Conservation (phyloP, 2,329 filamentous ascomycete species). For the Claviceps digitariae region DNA sequence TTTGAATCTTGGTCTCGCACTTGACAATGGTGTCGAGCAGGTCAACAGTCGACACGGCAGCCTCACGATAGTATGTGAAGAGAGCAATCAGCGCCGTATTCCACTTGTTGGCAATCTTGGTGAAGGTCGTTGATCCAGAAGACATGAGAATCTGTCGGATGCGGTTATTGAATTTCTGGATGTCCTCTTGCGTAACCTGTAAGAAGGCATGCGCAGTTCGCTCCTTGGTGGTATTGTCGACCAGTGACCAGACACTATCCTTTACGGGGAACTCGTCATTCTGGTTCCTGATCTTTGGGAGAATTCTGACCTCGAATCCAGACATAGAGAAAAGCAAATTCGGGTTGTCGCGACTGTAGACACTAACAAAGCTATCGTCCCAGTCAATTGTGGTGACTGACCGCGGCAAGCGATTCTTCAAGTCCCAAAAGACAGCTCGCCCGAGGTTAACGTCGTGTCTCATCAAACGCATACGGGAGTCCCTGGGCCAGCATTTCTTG, state of each 20-base stretch:
- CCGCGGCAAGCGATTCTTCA: slow-evolving; percentile 90
- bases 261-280: slow-evolving; percentile 96
- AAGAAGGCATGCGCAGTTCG: slow-evolving; percentile 94
- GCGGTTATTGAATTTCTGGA: slow-evolving; percentile 97
- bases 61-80: slow-evolving; percentile 97
- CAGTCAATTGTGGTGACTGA: slow-evolving; percentile 97
- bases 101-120: slow-evolving; percentile 99
- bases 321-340: slow-evolving; percentile 97
- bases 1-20: slow-evolving; percentile 99
- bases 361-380: slow-evolving; percentile 97
- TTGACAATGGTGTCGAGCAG: slow-evolving; percentile 96
- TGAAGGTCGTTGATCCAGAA: slow-evolving; percentile 97
- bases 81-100: slow-evolving; percentile 94
- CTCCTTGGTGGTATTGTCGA: slow-evolving; percentile 94
- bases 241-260: slow-evolving; percentile 95
- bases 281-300: slow-evolving; percentile 88
- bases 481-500: slow-evolving; percentile 98
- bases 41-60: slow-evolving; percentile 87
- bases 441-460: slow-evolving; percentile 96
- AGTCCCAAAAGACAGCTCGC: slow-evolving; percentile 94
- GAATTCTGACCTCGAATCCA: slow-evolving; percentile 90
- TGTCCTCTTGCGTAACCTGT: slow-evolving; percentile 94
- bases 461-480: slow-evolving; percentile 97
- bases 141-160: slow-evolving; percentile 99
- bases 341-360: slow-evolving; percentile 96